Evolutionary conservation across 495 filamentous ascomycete genomes (phyloP).

Genomic region (Hamigera avellanea): DNA sequence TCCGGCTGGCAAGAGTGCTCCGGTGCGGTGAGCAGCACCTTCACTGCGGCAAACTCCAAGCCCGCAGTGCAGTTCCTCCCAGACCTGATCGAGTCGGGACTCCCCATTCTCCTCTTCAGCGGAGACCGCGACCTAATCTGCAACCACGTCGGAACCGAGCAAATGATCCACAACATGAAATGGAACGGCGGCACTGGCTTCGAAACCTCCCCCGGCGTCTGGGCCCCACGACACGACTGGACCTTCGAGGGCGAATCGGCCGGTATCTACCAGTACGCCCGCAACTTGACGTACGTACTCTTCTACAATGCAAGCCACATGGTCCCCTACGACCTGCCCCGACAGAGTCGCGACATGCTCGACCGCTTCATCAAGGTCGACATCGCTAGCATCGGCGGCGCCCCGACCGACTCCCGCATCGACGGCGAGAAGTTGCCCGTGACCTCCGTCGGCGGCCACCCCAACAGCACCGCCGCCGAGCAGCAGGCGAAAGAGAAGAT

Average conservation of each 20-base stretch:
- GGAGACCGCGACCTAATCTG: slow-evolving; percentile 92
- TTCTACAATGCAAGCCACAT: slow-evolving; percentile 96
- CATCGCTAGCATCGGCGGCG: slow-evolving; percentile 80
- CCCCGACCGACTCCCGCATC: slow-evolving; percentile 71
- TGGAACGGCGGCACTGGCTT: slow-evolving; percentile 90
- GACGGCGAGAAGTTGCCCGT: slow-evolving; percentile 79
- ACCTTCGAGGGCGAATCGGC: slow-evolving; percentile 85
- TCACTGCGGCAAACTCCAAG: slow-evolving; percentile 53
- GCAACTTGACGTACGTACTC: slow-evolving; percentile 89
- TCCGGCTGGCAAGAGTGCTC: slow-evolving; percentile 89
- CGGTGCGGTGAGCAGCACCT: slow-evolving; percentile 58
- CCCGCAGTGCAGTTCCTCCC: slow-evolving; percentile 70
- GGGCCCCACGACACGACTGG: slow-evolving; percentile 88
- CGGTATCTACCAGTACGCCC: slow-evolving; percentile 85
- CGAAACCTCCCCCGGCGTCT: slow-evolving; percentile 77
- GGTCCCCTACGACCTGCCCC: slow-evolving; percentile 89
- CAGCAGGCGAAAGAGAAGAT: slow-evolving; percentile 65
- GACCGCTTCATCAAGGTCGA: slow-evolving; percentile 93
- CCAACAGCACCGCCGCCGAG: slow-evolving; percentile 64
- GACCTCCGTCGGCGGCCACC: slow-evolving; percentile 78
- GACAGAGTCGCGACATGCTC: slow-evolving; percentile 87
- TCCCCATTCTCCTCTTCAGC: slow-evolving; percentile 79
- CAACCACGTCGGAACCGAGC: slow-evolving; percentile 92
- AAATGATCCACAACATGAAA: slow-evolving; percentile 78
- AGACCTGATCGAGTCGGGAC: slow-evolving; percentile 52